Conservation (phyloP, 768 basidiomycete species). For the Mrakia blollopis region DNA sequence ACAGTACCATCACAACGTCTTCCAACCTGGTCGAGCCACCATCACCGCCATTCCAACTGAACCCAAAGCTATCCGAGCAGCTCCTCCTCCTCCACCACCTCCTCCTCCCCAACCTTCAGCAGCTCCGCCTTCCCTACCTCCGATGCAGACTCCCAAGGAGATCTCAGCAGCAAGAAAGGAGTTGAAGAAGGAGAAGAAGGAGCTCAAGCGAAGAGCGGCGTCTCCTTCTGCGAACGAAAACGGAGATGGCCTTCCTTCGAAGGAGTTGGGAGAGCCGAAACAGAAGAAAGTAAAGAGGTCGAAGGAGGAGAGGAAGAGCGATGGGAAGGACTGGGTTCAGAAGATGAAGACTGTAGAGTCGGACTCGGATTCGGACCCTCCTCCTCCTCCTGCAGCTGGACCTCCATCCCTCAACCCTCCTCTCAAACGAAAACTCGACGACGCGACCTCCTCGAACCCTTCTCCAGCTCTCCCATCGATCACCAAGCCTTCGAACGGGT, state of each 20-base stretch:
- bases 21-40: background rate
- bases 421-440: background rate
- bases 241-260: background rate
- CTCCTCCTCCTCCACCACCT: background rate
- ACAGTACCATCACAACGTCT: constrained; percentile 19
- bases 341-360: background rate
- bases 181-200: constrained; percentile 5
- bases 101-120: background rate
- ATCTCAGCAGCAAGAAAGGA: background rate
- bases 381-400: background rate
- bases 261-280: background rate
- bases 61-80: background rate
- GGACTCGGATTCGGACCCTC: background rate
- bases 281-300: background rate
- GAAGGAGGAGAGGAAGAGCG: background rate
- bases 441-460: background rate
- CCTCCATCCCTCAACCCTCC: background rate
- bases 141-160: background rate
- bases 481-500: background rate
- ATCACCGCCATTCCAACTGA: background rate
- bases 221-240: background rate
- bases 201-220: background rate
- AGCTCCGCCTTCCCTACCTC: background rate
- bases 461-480: background rate
- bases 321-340: background rate